Conservation (phyloP, 345 rosid species). For the Carallia pectinifolia region DNA sequence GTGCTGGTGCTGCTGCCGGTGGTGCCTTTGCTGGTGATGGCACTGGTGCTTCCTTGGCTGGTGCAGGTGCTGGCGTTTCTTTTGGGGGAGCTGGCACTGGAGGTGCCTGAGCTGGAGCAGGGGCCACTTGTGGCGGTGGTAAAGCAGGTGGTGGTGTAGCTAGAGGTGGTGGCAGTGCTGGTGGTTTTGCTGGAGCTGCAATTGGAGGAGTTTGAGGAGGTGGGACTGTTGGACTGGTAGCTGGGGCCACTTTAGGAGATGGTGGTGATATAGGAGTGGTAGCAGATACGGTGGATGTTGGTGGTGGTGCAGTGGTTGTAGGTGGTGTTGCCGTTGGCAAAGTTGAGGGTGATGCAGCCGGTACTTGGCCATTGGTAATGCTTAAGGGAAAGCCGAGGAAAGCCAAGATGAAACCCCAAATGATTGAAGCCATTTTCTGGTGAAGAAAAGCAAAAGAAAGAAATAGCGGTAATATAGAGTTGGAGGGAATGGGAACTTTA, state of each 20-base stretch:
- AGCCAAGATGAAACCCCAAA: slow-evolving; percentile 38
- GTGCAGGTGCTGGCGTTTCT: slow-evolving; percentile 32
- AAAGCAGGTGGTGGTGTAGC: slow-evolving; percentile 26
- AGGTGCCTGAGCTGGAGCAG: slow-evolving; percentile 25
- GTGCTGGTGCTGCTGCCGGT: slow-evolving; percentile 20
- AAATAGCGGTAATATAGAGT: slow-evolving; percentile 24
- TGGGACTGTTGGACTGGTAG: slow-evolving; percentile 51
- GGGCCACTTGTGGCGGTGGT: slow-evolving; percentile 30
- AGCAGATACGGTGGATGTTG: slow-evolving; percentile 37
- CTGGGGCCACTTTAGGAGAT: slow-evolving; percentile 66
- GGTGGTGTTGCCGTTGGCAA: slow-evolving; percentile 37
- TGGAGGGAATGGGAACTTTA: slow-evolving; percentile 14
- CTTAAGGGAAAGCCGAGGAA: slow-evolving; percentile 38
- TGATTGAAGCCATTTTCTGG: slow-evolving; percentile 45
- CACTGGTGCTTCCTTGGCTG: slow-evolving; percentile 21
- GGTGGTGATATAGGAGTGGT: slow-evolving; percentile 50
- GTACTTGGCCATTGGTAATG: slow-evolving; percentile 60
- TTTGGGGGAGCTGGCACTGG: slow-evolving; percentile 30
- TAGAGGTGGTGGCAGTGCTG: slow-evolving; percentile 37
- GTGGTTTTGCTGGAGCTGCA: slow-evolving; percentile 55
- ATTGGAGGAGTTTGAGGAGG: slow-evolving; percentile 53
- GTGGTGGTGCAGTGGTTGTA: slow-evolving; percentile 40
- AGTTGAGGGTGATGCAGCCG: slow-evolving; percentile 61
- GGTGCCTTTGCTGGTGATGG: slow-evolving; percentile 33
- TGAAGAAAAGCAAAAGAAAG: slow-evolving; percentile 24